Evolutionary conservation across 2,329 filamentous ascomycete species (phyloP).

Genomic region (Alternaria triticimaculans): DNA sequence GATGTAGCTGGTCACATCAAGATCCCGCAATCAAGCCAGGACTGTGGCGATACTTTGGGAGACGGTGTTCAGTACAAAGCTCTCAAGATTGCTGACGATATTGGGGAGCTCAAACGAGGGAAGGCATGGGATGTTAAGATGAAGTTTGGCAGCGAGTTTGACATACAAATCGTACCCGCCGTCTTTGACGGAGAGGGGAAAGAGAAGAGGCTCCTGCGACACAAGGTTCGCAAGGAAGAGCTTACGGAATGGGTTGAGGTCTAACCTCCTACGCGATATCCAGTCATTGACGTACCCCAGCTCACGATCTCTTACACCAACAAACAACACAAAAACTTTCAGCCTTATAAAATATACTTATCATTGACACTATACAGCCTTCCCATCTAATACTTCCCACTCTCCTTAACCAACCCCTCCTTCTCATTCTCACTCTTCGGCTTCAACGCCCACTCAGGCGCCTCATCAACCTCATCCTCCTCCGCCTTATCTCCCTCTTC

Average conservation of each 20-base stretch:
- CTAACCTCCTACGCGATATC: background rate
- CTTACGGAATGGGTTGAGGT: background rate
- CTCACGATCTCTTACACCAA: background rate
- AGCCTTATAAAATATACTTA: background rate
- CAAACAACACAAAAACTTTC: background rate
- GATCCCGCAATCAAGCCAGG: background rate
- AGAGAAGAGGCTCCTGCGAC: background rate
- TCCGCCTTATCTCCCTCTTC: constrained; percentile 68
- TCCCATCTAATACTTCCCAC: constrained; percentile 35
- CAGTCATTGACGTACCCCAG: rapidly evolving
- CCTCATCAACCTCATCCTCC: constrained; percentile 66
- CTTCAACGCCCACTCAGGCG: constrained; percentile 65
- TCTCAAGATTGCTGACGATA: background rate
- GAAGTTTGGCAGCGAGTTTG: background rate
- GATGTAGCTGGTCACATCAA: background rate
- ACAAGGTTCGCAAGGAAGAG: background rate
- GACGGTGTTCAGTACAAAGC: background rate
- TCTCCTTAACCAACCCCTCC: constrained; percentile 59
- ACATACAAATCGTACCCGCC: background rate
- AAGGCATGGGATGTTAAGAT: background rate
- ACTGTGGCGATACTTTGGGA: background rate
- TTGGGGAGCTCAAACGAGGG: background rate
- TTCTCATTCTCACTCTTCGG: constrained; percentile 66
- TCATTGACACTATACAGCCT: background rate
- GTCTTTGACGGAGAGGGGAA: background rate